Evolutionary conservation across 2,329 filamentous ascomycete genomes (phyloP), one percentile per base, ranked within the genome.

Genomic region (Cladosporium sp.): DNA sequence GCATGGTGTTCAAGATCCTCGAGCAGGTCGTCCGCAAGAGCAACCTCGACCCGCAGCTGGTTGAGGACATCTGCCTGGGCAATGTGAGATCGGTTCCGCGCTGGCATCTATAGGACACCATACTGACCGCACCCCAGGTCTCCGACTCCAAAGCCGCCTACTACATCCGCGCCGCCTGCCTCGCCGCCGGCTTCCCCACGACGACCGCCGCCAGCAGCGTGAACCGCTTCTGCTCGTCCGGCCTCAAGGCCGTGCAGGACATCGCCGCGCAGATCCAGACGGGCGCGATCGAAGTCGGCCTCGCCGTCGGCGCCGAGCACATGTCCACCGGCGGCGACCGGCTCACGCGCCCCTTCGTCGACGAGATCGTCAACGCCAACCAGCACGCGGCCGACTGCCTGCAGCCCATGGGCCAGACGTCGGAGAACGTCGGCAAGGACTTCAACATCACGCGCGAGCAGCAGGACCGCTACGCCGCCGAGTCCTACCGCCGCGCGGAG

Each of bases 361-460:
- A 86, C 59, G 83, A 85, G 58, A 83, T 97, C 55, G 74, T 88
- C 43, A 69, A 74, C 61, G 74, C 78, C 65, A 86, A 80, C 73
- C 86, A 89, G 68, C 89, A 96, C 67, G 81, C 89, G 0, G 72
- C 72, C 43, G 92, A 97, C 74, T 93, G 90, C 78, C 82, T 92
- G 82, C 82, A 90, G 78, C 87, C 92, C 60, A 98, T 98, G 93
- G 93, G 93, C 18, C 95, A 95, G 82, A 98, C 93, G 2, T 92
- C 86, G 55, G 93, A 98, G 77, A 97, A 97, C 68, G 90, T 98
- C 28, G 89, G 86, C 63, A 83, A 83, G 45, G 93, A 97, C 74
- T 97, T 97, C 71, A 82, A 86, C 67, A 85, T 98, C 68, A 74
- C 82, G 2, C 82, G 93, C 56, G 84, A 91, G 67, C 74, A 75